These are phyloP conservation scores for Cercospora sp. DNA, from an alignment of 2,329 filamentous ascomycete species.

Conservation along the genomic window DNA sequence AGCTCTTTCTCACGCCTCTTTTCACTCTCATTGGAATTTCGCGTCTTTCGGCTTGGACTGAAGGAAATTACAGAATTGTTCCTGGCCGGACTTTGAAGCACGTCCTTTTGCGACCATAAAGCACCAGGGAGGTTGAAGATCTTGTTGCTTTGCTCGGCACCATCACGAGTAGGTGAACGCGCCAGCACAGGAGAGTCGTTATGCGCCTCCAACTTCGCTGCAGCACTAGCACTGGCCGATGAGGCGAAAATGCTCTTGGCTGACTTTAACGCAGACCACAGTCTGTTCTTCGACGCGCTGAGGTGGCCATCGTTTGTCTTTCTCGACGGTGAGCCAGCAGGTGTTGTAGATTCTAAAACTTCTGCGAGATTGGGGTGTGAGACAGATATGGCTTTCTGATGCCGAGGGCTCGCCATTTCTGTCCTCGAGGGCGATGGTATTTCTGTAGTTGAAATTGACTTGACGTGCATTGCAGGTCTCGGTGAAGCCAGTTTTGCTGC, in stretches of 20 bases:
- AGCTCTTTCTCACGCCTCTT: constrained; percentile 62
- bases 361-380: constrained; percentile 43
- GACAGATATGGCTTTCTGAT: constrained; percentile 59
- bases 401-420: constrained; percentile 41
- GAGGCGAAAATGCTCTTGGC: constrained; percentile 84
- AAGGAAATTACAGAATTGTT: constrained; percentile 33
- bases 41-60: constrained; percentile 50
- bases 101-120: constrained; percentile 34
- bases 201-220: constrained; percentile 57
- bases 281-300: constrained; percentile 87
- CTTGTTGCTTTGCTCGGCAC: constrained; percentile 21
- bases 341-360: constrained; percentile 53
- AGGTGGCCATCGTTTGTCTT: constrained; percentile 71
- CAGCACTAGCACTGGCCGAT: constrained; percentile 60
- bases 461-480: constrained; percentile 38
- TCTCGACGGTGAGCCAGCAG: constrained; percentile 55
- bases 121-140: constrained; percentile 39
- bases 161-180: constrained; percentile 21
- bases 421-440: constrained; percentile 50
- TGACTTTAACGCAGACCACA: constrained; percentile 86
- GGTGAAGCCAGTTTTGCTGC: constrained; percentile 41
- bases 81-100: constrained; percentile 27
- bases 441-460: constrained; percentile 39
- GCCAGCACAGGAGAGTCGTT: constrained; percentile 29
- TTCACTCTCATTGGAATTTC: constrained; percentile 61